Evolutionary conservation across 352 stramenopile genomes (phyloP).

Genomic region (Pythium biforme): DNA sequence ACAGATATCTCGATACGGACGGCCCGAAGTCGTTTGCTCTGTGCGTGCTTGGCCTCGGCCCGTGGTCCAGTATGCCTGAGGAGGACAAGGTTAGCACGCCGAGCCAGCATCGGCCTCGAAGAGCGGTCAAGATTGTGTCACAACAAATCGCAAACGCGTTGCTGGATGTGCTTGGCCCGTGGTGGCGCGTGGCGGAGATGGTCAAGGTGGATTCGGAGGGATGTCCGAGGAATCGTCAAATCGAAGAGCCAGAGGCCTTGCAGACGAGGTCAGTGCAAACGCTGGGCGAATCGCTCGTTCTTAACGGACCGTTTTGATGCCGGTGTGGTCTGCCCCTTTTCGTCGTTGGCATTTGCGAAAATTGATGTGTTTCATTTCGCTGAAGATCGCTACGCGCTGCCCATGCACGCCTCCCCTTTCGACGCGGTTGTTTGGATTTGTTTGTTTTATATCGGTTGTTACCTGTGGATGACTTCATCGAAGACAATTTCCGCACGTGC

Average conservation of each 20-base stretch:
- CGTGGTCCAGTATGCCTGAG: background rate
- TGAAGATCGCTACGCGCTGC: too few relatives aligned
- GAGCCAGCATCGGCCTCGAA: background rate
- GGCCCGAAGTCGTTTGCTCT: background rate
- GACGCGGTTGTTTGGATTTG: too few relatives aligned
- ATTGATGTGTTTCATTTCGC: too few relatives aligned
- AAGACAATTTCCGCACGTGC: too few relatives aligned
- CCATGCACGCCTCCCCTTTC: too few relatives aligned
- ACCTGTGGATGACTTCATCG: too few relatives aligned
- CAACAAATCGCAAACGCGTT: background rate
- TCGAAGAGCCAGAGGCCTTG: background rate
- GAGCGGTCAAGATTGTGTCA: background rate
- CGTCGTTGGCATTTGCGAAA: too few relatives aligned
- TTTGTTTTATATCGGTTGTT: too few relatives aligned
- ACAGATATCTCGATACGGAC: background rate
- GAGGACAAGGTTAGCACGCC: background rate
- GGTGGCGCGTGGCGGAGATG: background rate
- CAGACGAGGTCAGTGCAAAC: background rate
- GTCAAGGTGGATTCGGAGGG: background rate
- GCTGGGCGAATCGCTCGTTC: background rate
- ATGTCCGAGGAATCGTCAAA: background rate
- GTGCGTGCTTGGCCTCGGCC: background rate
- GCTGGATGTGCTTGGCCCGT: background rate
- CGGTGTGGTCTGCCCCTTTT: too few relatives aligned
- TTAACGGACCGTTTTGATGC: background rate